Conservation (phyloP, 371 early-diverging fungal genomes). For the Rhizomucor miehei region DNA sequence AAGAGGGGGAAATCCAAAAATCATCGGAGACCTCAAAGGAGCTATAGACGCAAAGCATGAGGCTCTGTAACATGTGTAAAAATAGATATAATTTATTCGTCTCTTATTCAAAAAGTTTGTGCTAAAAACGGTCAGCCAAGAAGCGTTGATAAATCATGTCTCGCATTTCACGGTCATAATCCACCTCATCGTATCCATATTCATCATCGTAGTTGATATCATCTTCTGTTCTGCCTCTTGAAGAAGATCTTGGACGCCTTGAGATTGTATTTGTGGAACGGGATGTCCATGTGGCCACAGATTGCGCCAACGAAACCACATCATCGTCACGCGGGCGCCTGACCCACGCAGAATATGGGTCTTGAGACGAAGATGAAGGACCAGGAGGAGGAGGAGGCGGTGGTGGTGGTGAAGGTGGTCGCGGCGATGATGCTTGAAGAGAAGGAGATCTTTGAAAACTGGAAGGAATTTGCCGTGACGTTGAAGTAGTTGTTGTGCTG, state of each 20-base stretch:
- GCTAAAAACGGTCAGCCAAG: constrained; percentile 12
- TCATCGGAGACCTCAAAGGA: no score
- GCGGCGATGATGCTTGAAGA: neutral
- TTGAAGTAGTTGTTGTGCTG: constrained; percentile 1
- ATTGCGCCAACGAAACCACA: constrained; percentile 22
- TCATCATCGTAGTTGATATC: constrained; percentile 7
- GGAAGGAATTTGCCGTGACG: neutral
- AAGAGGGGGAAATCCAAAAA: no score
- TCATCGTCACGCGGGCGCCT: constrained; percentile 15
- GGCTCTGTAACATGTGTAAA: no score
- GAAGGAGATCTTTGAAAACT: neutral
- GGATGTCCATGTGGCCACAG: constrained; percentile 25
- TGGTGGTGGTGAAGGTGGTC: neutral
- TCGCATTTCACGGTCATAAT: constrained; percentile 30
- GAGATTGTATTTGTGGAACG: constrained; percentile 10
- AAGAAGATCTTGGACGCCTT: constrained; percentile 5
- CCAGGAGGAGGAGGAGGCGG: neutral
- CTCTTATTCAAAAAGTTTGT: no score
- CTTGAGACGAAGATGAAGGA: neutral
- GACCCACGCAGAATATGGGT: no score
- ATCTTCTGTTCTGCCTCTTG: constrained; percentile 1
- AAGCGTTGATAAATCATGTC: constrained; percentile 29
- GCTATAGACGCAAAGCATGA: no score
- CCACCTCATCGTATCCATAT: constrained; percentile 11
- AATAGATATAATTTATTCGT: no score